Evolutionary conservation across 1,139 yeast genomes (phyloP).

Genomic region (Scheffersomyces quercinus): DNA sequence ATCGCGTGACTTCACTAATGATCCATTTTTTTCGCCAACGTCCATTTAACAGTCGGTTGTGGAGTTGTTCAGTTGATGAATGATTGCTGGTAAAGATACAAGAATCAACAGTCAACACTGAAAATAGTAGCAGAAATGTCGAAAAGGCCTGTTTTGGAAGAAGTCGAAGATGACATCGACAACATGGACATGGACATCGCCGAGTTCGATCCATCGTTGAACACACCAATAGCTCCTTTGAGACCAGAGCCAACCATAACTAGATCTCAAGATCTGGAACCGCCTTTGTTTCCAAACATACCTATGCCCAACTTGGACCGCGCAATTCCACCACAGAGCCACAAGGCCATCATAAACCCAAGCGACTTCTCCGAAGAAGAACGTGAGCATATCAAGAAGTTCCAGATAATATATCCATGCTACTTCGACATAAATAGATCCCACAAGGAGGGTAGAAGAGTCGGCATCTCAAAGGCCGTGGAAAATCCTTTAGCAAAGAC

Average conservation of each 20-base stretch:
- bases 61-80: conserved; percentile 4
- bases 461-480: conserved; percentile 65
- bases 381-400: conserved; percentile 59
- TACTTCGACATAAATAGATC: conserved; percentile 83
- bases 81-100: too few species aligned
- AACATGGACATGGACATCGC: conserved; percentile 92
- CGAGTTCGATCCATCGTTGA: conserved; percentile 76
- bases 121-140: conserved; percentile 27
- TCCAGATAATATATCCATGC: conserved; percentile 85
- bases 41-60: neutral
- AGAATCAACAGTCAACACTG: neutral
- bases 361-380: conserved; percentile 47
- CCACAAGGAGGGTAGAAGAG: conserved; percentile 82
- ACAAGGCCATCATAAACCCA: conserved; percentile 37
- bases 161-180: conserved; percentile 85
- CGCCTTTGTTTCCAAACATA: conserved; percentile 26
- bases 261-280: conserved; percentile 60
- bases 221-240: conserved; percentile 69
- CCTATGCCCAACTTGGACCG: conserved; percentile 10
- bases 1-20: neutral
- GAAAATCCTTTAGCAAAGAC: conserved; percentile 85
- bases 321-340: conserved; percentile 5
- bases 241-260: conserved; percentile 58
- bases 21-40: conserved; percentile 1
- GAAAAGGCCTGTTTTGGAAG: conserved; percentile 76